These are phyloP conservation scores for Lathyrus tuberosus DNA, from an alignment of 306 rosid genomes.

Conservation along the genomic window DNA sequence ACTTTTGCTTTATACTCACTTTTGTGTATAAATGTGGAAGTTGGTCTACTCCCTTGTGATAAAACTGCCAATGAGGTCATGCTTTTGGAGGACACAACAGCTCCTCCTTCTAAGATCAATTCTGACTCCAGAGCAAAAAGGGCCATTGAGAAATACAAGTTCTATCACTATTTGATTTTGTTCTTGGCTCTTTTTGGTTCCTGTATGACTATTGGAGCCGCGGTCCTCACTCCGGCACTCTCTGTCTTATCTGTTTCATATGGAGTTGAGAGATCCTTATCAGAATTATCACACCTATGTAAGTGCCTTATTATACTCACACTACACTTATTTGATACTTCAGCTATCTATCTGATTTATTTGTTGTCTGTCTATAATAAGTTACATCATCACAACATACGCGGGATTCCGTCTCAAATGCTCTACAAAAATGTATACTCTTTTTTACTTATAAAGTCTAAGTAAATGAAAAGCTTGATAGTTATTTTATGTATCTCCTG, in stretches of 20 bases:
- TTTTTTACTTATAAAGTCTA: too few relatives aligned
- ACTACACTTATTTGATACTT: not conserved
- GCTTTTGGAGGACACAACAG: too few relatives aligned
- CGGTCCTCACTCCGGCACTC: constrained; percentile 82
- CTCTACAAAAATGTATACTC: constrained; percentile 60
- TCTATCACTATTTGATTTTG: too few relatives aligned
- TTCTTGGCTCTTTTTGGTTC: constrained; percentile 78
- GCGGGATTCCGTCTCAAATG: constrained; percentile 42
- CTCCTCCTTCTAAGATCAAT: too few relatives aligned
- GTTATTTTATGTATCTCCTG: too few relatives aligned
- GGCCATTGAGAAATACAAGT: too few relatives aligned
- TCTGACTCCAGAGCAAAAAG: too few relatives aligned
- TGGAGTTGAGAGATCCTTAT: constrained; percentile 69
- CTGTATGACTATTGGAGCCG: constrained; percentile 74
- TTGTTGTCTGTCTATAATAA: constrained; percentile 42
- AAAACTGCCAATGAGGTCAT: too few relatives aligned
- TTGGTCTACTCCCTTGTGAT: too few relatives aligned
- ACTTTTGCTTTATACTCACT: too few relatives aligned
- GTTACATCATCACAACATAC: constrained; percentile 49
- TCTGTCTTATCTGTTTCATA: constrained; percentile 77
- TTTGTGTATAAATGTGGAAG: too few relatives aligned
- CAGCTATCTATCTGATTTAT: constrained; percentile 30
- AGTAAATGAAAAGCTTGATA: too few relatives aligned
- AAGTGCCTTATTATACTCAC: constrained; percentile 36
- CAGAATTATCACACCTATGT: constrained; percentile 49